These are phyloP conservation scores for Artemisia argyi DNA, from an alignment of 129 eudicot species.

Conservation along the genomic window DNA sequence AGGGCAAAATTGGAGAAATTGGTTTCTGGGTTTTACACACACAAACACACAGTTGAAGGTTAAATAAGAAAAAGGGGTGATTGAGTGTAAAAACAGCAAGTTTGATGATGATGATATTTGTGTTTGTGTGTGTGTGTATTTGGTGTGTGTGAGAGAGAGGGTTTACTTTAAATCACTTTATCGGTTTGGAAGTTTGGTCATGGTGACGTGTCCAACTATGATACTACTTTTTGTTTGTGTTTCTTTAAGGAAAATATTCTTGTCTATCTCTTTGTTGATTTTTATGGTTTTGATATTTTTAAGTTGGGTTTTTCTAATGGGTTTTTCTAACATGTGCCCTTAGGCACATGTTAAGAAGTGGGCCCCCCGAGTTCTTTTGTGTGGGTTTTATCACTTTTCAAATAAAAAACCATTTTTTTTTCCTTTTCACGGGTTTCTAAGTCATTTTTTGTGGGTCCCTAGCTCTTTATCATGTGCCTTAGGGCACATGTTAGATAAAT, in stretches of 20 bases:
- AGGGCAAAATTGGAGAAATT: neutral
- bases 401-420: too few relatives aligned
- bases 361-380: too few relatives aligned
- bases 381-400: too few relatives aligned
- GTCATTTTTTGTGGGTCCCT: too few relatives aligned
- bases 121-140: too few relatives aligned
- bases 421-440: too few relatives aligned
- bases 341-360: too few relatives aligned
- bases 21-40: constrained; percentile 12
- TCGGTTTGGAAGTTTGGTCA: constrained; percentile 17
- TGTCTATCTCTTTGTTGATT: neutral
- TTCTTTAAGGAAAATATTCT: neutral
- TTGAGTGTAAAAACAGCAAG: constrained; percentile 34
- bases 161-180: neutral
- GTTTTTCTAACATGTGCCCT: too few relatives aligned
- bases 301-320: too few relatives aligned
- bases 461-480: too few relatives aligned
- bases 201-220: constrained; percentile 6
- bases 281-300: too few relatives aligned
- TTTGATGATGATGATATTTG: neutral
- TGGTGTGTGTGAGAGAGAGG: neutral
- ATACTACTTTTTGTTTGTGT: neutral
- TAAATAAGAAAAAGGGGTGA: constrained; percentile 13
- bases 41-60: constrained; percentile 3
- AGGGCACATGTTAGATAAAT: too few relatives aligned